A percentile compares a stretch with the other conserved stretches of the same genome.
Evolutionary conservation across 106 monocot species (phyloP).

Genomic region (Acanthochlamys bracteata): DNA sequence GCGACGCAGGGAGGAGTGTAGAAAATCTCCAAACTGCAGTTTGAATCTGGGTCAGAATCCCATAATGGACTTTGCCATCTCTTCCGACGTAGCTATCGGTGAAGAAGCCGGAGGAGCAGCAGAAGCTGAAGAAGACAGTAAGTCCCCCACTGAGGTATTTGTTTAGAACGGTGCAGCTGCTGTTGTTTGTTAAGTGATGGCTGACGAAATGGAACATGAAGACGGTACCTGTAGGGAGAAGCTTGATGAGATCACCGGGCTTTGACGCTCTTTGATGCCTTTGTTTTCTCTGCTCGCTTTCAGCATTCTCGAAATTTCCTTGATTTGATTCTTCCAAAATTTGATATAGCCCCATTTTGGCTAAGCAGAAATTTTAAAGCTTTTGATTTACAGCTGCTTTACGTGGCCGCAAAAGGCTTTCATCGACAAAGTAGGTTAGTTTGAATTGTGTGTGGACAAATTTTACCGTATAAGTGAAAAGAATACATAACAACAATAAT

Average conservation of each 20-base stretch:
- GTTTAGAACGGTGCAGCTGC: conserved; percentile 20
- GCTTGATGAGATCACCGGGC: conserved; percentile 27
- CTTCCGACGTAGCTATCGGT: conserved; percentile 54
- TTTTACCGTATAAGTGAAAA: too few species aligned
- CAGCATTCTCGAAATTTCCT: too few species aligned
- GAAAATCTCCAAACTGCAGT: conserved; percentile 54
- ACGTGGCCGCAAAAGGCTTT: too few species aligned
- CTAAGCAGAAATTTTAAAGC: too few species aligned
- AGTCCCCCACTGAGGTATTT: conserved; percentile 25
- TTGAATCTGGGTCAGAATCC: conserved; percentile 57
- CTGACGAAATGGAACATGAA: conserved; percentile 45
- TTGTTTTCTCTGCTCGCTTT: too few species aligned
- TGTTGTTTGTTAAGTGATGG: conserved; percentile 28
- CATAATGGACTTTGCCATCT: conserved; percentile 52
- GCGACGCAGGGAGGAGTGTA: conserved; percentile 39
- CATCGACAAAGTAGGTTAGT: too few species aligned
- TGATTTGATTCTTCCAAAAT: too few species aligned
- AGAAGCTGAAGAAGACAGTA: conserved; percentile 28
- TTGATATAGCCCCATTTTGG: too few species aligned
- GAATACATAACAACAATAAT: too few species aligned
- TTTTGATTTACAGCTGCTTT: too few species aligned
- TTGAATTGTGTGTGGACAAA: too few species aligned
- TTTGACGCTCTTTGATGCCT: conserved; percentile 1
- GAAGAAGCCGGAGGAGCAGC: conserved; percentile 48
- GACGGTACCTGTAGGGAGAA: conserved; percentile 42